Base-by-base conservation (phyloP, 257 asterid genomes). In the Solanum clarkiae region DNA sequence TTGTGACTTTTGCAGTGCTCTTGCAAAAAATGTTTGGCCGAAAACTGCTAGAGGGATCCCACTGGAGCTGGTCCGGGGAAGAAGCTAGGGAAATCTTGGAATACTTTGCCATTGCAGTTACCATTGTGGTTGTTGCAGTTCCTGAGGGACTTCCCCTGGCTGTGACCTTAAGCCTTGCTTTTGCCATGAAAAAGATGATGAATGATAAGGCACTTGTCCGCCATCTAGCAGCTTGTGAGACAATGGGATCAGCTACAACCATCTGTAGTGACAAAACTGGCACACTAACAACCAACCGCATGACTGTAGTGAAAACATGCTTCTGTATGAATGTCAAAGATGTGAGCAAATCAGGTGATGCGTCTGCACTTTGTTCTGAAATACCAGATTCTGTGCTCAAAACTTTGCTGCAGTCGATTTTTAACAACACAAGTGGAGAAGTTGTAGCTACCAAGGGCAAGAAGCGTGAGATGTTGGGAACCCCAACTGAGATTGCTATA, bases 121-220 rank as follows among this genome's bases (percentile, higher is more conserved):
- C 86, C 16, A 84, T 84, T 8, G 86, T 84, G 36, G 86, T 84
- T 22, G 86, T 84, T 24, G 86, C 86, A 68, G 86, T 84, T 84
- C 86, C 86, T 8, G 86, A 84, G 66, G 86, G 86, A 47, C 86
- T 84, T 84, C 86, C 86, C 1, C 53, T 84, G 86, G 86, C 86
- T 84, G 86, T 84, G 56, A 84, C 86, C 13, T n/a, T 84, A 75
- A 84, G 86, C 65, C 86, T 84, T 84, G 86, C 86, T 10, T 84
- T 84, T 59, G 86, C 86, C 69, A 84, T 84, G 86, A 84, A 84
- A 80, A 84, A 84, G 84, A 84, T 84, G 86, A 84, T 84, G 83
- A 74, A 84, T 84, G 86, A 84, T 29, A 84, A 84, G 11, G 86
- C 86, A 47, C 84, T 84, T 47, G 86, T 84, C 84, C 86, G 86